phyloP scores from a whole-genome alignment of 495 filamentous ascomycete species.

The Trichoderma orchidacearum region DNA sequence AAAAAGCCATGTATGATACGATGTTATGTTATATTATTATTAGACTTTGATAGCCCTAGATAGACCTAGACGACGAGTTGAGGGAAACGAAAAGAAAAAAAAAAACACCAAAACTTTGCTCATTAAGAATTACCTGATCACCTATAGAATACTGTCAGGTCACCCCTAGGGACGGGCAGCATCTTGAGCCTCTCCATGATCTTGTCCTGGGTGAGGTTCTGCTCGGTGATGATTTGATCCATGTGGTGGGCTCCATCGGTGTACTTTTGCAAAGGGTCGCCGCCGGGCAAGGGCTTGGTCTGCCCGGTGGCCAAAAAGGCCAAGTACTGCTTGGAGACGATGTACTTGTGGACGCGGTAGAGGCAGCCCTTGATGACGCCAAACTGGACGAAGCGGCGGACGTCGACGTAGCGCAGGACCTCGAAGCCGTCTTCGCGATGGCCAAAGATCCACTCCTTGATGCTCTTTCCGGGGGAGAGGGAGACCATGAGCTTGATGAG shows the following conservation, averaged over 20 bases:
- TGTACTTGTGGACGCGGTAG: constrained; percentile 90
- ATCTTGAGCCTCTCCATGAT: constrained; percentile 36
- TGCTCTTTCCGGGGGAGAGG: constrained; percentile 60
- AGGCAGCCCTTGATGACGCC: constrained; percentile 90
- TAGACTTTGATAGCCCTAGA: too few species aligned
- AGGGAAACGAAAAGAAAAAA: too few species aligned
- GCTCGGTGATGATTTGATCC: constrained; percentile 83
- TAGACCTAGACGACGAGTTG: too few species aligned
- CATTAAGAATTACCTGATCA: too few species aligned
- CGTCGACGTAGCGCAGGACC: constrained; percentile 60
- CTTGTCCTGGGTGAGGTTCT: constrained; percentile 42
- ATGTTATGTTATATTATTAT: too few species aligned
- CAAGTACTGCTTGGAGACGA: constrained; percentile 46
- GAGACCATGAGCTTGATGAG: constrained; percentile 64
- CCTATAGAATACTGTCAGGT: constrained; percentile 36
- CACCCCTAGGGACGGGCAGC: constrained; percentile 25
- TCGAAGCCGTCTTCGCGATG: constrained; percentile 44
- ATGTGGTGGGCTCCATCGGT: constrained; percentile 74
- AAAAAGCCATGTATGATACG: not conserved
- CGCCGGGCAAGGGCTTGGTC: constrained; percentile 15
- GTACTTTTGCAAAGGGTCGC: constrained; percentile 44
- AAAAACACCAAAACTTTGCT: too few species aligned
- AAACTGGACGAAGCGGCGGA: constrained; percentile 85
- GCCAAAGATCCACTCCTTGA: constrained; percentile 68
- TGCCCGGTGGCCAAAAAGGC: constrained; percentile 25